phyloP scores from a whole-genome alignment of 768 basidiomycete species.

The Auriculariales sp. region DNA sequence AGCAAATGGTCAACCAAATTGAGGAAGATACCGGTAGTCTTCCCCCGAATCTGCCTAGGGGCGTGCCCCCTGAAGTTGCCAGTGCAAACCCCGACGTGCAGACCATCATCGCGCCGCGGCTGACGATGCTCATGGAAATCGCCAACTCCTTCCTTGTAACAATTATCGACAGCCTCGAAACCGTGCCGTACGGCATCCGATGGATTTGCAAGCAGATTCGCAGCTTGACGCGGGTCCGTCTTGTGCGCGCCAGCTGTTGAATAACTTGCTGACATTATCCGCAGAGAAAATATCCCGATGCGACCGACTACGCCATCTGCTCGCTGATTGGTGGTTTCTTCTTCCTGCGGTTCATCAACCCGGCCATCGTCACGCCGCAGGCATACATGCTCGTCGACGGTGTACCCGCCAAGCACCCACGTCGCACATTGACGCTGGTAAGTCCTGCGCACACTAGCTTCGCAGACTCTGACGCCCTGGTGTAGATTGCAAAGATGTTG shows the following conservation, averaged over 20 bases:
- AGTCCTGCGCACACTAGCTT: conserved; percentile 8
- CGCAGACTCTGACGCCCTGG: neutral
- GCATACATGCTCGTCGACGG: conserved; percentile 99
- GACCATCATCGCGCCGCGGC: conserved; percentile 89
- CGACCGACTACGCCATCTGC: conserved; percentile 95
- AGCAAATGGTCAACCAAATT: conserved; percentile 98
- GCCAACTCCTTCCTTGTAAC: conserved; percentile 95
- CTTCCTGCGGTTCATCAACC: conserved; percentile 99
- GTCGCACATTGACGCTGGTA: conserved; percentile 85
- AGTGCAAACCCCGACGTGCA: conserved; percentile 91
- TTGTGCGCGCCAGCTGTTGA: neutral
- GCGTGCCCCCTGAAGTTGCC: conserved; percentile 89
- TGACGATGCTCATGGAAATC: conserved; percentile 99
- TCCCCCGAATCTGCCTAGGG: conserved; percentile 81
- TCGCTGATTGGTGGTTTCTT: conserved; percentile 99
- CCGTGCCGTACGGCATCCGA: conserved; percentile 95
- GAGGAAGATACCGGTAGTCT: conserved; percentile 92
- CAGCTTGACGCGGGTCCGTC: conserved; percentile 81
- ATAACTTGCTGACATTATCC: neutral
- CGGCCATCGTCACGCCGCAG: conserved; percentile 96
- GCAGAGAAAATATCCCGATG: conserved; percentile 97
- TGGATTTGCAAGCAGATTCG: conserved; percentile 99
- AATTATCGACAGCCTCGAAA: conserved; percentile 97
- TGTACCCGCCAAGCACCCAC: conserved; percentile 93
- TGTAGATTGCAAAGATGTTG: conserved; percentile 96